Base-by-base conservation (phyloP, 371 early-diverging fungal genomes). In the Encephalitozoon cuniculi region DNA sequence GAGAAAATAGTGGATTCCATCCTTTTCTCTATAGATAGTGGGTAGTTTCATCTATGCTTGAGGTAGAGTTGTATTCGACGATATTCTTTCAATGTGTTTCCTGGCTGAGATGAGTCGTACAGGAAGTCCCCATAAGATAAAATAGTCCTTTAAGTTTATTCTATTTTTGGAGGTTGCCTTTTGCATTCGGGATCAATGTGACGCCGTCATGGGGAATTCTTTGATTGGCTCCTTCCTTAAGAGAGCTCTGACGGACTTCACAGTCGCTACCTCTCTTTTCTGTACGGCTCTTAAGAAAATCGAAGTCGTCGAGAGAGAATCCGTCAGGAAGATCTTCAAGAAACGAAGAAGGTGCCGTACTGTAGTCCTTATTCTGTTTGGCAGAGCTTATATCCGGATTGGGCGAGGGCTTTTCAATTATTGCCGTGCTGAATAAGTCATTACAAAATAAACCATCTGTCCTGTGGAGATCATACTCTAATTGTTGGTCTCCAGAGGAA, bases 1-100 rank as follows among this genome's bases (percentile, higher is more conserved):
- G 68, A 71, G 26, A 81, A 79, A 67, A 49, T 82, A 12, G 74
- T 77, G 5, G 7, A 55, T 41, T 49, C 43, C 4, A 77, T 77
- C 9, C 40, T 70, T 25, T n/a, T 43, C n/a, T 74, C 53, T 25
- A 63, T 74, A 53, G 65, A 51, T 18, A 18, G 21, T 4, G 30
- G 51, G n/a, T 44, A 21, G 43, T 5, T 15, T 15, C 41, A 46
- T 34, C 11, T 11, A 11, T 11, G 43, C 9, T 41, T 41, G 15
- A 41, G 43, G 11, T 41, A 41, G 15, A 41, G 11, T 41, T 15
- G 15, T 9, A 41, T 41, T n/a, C n/a, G n/a, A n/a, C n/a, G n/a
- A n/a, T n/a, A n/a, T n/a, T n/a, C n/a, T n/a, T n/a, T n/a, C n/a
- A n/a, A n/a, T n/a, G n/a, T n/a, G n/a, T n/a, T n/a, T n/a, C n/a